These are phyloP conservation scores for Cordyceps javanica DNA, from an alignment of 2,329 filamentous ascomycete species.

Conservation along the genomic window DNA sequence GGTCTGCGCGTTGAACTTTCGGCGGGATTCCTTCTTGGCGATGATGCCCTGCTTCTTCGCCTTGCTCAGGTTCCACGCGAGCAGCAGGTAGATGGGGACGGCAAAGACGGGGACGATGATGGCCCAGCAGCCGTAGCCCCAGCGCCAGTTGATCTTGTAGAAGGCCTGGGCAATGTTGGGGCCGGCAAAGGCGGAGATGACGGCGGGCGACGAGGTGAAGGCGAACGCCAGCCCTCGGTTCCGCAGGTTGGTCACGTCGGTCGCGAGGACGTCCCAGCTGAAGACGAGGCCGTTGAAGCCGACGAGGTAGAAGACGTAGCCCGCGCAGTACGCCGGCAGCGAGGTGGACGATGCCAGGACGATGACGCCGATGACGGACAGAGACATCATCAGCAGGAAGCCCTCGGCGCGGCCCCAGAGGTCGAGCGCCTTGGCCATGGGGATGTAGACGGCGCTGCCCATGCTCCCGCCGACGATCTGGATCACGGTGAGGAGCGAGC, in stretches of 20 bases:
- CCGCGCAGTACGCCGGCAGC: constrained; percentile 30
- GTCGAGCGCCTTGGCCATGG: constrained; percentile 56
- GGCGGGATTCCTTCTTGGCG: not conserved
- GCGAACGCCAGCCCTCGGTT: constrained; percentile 34
- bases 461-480: not conserved
- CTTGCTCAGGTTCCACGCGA: constrained; percentile 13
- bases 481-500: not conserved
- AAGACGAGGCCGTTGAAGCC: constrained; percentile 56
- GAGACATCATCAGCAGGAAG: constrained; percentile 45
- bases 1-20: not conserved
- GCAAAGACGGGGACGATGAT: constrained; percentile 51
- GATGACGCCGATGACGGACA: constrained; percentile 44
- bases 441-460: constrained; percentile 27
- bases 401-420: constrained; percentile 58
- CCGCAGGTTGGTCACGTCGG: constrained; percentile 47
- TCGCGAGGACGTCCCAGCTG: constrained; percentile 57
- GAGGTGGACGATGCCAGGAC: constrained; percentile 53
- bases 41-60: not conserved
- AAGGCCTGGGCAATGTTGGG: constrained; percentile 20
- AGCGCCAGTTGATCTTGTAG: constrained; percentile 28
- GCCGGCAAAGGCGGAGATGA: constrained; percentile 40
- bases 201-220: constrained; percentile 35
- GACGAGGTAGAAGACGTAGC: constrained; percentile 24
- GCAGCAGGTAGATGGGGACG: constrained; percentile 47
- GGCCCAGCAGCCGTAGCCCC: constrained; percentile 51